Evolutionary conservation across 441 rosid genomes (phyloP), one percentile per base, ranked within the genome.

Genomic region (Biscutella laevigata): DNA sequence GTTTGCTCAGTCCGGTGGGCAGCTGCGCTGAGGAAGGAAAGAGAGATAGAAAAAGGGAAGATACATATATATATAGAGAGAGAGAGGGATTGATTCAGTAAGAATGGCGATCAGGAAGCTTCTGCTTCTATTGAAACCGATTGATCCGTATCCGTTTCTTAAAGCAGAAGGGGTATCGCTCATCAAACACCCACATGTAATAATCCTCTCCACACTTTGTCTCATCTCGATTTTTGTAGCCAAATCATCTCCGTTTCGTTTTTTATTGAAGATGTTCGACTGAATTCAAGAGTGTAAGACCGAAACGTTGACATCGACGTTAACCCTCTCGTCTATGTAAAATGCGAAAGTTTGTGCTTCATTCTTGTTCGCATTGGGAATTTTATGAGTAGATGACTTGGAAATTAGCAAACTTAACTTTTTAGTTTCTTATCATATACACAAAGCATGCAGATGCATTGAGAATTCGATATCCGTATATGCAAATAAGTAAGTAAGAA

Each of bases 51-150:
- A 12, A 6, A 2, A 26, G 3, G n/a, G n/a, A n/a, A n/a, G n/a
- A n/a, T n/a, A n/a, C n/a, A n/a, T n/a, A n/a, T n/a, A n/a, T n/a
- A n/a, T n/a, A n/a, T n/a, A 3, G 6, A n/a, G 8, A 47, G 11
- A 38, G 21, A 27, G 17, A 12, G 19, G 13, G 24, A 24, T 22
- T 30, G 49, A 41, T 10, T 10, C 2, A 41, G 34, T n/a, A 20
- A 59, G 4, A 50, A 86, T 82, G 95, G 83, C 76, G 53, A 82
- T 77, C 59, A 81, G 78, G 64, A 78, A 75, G 71, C 74, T 89
- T 46, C 22, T 89, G 70, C 66, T 89, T 69, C 72, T 89, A 37
- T 59, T 86, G 74, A 89, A 86, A 68, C 95, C 95, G 27, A 76
- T 74, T 26, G 84, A 89, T 51, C 67, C 77, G 1, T 75, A 69